Evolutionary conservation across 495 filamentous ascomycete species (phyloP).

Genomic region (Daldinia grandis): DNA sequence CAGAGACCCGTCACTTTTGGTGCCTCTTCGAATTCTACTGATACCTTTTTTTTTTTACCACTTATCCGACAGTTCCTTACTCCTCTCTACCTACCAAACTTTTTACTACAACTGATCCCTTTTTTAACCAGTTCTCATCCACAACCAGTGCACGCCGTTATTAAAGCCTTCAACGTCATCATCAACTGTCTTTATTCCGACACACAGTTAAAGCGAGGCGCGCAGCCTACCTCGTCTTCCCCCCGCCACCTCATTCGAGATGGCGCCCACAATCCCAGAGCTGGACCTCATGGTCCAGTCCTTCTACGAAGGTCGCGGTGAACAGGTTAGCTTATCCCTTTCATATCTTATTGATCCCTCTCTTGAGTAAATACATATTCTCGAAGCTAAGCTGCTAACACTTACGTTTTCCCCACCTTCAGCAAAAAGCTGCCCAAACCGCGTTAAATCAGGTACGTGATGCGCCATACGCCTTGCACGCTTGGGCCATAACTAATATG

Average conservation of each 20-base stretch:
- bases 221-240: conserved; percentile 42
- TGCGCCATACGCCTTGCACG: conserved; percentile 30
- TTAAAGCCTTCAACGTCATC: conserved; percentile 1
- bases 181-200: conserved; percentile 19
- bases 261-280: conserved; percentile 79
- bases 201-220: conserved; percentile 38
- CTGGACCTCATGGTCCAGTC: conserved; percentile 93
- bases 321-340: conserved; percentile 70
- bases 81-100: background rate
- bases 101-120: conserved; percentile 6
- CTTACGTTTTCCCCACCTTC: conserved; percentile 46
- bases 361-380: background rate
- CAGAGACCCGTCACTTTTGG: conserved; percentile 27
- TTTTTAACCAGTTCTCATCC: conserved; percentile 2
- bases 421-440: conserved; percentile 98
- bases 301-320: conserved; percentile 96
- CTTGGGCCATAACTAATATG: conserved; percentile 40
- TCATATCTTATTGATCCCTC: conserved; percentile 5
- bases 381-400: conserved; percentile 38
- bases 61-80: conserved; percentile 9
- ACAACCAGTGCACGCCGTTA: conserved; percentile 1
- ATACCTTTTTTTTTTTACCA: conserved; percentile 36
- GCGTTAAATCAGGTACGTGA: conserved; percentile 87
- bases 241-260: conserved; percentile 44
- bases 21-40: conserved; percentile 38